A percentile compares a stretch with the other conserved stretches of the same genome.
Evolutionary conservation across 139 green algal species (phyloP).

Genomic region (Tetradesmus obliquus): DNA sequence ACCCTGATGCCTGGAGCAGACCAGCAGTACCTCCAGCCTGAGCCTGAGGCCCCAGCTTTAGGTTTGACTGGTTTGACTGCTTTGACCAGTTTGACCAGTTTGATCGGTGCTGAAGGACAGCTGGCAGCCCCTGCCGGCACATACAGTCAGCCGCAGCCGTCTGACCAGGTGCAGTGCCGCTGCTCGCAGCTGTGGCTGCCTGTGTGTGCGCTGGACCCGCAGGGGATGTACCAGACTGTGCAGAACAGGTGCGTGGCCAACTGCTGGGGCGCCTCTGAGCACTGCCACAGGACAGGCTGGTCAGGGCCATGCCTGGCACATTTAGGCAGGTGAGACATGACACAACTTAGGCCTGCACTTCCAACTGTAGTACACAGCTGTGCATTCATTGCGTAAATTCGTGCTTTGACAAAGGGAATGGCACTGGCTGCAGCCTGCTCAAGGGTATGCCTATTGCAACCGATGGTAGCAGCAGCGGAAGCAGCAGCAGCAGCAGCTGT

Average conservation of each 20-base stretch:
- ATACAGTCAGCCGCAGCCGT: not conserved
- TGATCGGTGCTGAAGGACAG: not conserved
- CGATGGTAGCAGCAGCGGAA: too few species aligned
- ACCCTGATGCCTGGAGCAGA: not conserved
- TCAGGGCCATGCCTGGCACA: not conserved
- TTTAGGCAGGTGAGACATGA: not conserved
- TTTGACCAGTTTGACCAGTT: not conserved
- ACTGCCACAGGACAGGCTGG: not conserved
- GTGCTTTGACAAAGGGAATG: too few species aligned
- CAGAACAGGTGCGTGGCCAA: not conserved
- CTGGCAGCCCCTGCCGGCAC: not conserved
- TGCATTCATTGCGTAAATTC: too few species aligned
- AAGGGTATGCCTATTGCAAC: too few species aligned
- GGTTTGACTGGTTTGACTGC: too few species aligned
- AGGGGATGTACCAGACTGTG: not conserved
- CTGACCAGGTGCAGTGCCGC: not conserved
- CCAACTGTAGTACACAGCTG: too few species aligned
- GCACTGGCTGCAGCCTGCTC: too few species aligned
- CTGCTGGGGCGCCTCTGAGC: not conserved
- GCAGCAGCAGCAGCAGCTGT: too few species aligned
- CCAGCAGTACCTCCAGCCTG: not conserved
- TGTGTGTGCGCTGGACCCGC: not conserved
- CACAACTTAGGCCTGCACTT: too few species aligned
- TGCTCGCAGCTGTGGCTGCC: not conserved
- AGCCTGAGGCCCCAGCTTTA: not conserved